Evolutionary conservation across 2,329 filamentous ascomycete genomes (phyloP).

Genomic region (Alternaria ventricosa): DNA sequence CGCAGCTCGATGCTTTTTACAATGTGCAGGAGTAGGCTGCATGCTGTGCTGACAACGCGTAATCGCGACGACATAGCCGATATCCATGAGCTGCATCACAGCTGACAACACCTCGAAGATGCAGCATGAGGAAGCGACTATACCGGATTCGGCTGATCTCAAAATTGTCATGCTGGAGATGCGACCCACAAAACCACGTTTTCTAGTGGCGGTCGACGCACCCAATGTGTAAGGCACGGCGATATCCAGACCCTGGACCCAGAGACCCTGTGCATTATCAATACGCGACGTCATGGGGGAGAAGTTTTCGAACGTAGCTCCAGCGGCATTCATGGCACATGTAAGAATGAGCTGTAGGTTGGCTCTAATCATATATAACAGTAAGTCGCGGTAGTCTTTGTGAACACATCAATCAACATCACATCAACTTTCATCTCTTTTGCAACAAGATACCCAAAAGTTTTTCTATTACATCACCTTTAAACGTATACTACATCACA

Average conservation of each 20-base stretch:
- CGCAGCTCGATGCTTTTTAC: not conserved
- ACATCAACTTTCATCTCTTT: not conserved
- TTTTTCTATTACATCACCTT: not conserved
- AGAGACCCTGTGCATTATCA: conserved; percentile 17
- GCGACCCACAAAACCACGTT: conserved; percentile 4
- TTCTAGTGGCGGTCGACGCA: conserved; percentile 21
- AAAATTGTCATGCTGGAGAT: not conserved
- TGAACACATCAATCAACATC: not conserved
- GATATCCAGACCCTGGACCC: conserved; percentile 17
- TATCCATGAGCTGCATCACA: not conserved
- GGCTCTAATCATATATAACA: conserved; percentile 17
- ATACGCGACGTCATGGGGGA: conserved; percentile 29
- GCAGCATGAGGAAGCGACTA: not conserved
- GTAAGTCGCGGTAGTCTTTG: not conserved
- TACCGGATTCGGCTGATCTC: not conserved
- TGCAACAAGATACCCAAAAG: not conserved
- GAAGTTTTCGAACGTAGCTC: conserved; percentile 18
- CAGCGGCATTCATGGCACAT: conserved; percentile 1
- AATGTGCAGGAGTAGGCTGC: not conserved
- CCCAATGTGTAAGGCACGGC: conserved; percentile 15
- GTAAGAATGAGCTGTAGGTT: not conserved
- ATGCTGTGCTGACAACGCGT: not conserved
- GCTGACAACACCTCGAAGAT: not conserved
- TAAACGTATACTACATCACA: not conserved
- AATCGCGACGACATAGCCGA: not conserved